These are phyloP conservation scores for Daldinia concentrica DNA, from an alignment of 495 filamentous ascomycete genomes.

Conservation along the genomic window DNA sequence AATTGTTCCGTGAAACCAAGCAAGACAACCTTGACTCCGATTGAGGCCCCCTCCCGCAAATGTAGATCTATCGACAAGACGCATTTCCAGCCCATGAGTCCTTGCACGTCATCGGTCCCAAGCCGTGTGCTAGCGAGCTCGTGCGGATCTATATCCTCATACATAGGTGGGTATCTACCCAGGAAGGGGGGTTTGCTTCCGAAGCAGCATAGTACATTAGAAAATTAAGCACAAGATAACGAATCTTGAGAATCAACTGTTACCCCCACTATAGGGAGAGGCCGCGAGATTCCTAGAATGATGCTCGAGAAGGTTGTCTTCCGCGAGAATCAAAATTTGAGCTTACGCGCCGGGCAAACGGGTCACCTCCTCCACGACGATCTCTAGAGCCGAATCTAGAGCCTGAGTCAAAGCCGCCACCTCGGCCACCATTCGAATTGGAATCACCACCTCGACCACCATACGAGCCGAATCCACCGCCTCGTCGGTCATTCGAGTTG, in stretches of 20 bases:
- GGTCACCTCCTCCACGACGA: background rate
- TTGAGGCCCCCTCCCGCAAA: slow-evolving; percentile 9
- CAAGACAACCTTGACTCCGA: slow-evolving; percentile 38
- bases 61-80: slow-evolving; percentile 17
- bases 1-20: slow-evolving; percentile 25
- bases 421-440: background rate
- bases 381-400: background rate
- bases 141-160: slow-evolving; percentile 11
- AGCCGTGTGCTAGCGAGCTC: slow-evolving; percentile 7
- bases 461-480: background rate
- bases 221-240: slow-evolving; percentile 15
- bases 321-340: background rate
- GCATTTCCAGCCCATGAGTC: slow-evolving; percentile 10
- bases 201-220: slow-evolving; percentile 28
- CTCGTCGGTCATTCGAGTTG: background rate
- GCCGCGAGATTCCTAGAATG: slow-evolving; percentile 15
- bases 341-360: slow-evolving; percentile 26
- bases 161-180: slow-evolving; percentile 11
- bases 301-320: background rate
- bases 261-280: background rate
- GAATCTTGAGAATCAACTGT: background rate
- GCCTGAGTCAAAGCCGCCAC: background rate
- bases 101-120: slow-evolving; percentile 9
- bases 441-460: slow-evolving; percentile 1
- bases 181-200: slow-evolving; percentile 17